These are phyloP conservation scores for Toxicodendron radicans DNA, from an alignment of 345 rosid genomes.

Conservation along the genomic window DNA sequence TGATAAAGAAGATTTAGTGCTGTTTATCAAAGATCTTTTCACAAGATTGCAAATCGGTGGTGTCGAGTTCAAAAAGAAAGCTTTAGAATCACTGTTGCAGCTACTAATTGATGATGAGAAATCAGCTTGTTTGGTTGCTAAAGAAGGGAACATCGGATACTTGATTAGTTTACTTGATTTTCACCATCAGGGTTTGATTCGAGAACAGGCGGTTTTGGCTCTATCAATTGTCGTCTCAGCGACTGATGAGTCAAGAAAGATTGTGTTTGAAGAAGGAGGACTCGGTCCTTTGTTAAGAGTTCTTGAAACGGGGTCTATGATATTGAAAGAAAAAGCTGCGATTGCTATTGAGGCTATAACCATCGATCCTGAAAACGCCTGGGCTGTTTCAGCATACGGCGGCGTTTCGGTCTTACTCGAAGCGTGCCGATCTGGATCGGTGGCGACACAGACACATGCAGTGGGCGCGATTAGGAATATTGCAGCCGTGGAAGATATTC, in stretches of 20 bases:
- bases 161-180: slow-evolving; percentile 63
- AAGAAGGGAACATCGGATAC: slow-evolving; percentile 69
- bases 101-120: slow-evolving; percentile 60
- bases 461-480: slow-evolving; percentile 66
- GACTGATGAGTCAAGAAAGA: slow-evolving; percentile 56
- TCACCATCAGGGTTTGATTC: slow-evolving; percentile 43
- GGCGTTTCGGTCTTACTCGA: slow-evolving; percentile 61
- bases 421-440: slow-evolving; percentile 65
- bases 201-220: slow-evolving; percentile 61
- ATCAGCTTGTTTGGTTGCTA: slow-evolving; percentile 51
- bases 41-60: slow-evolving; percentile 84
- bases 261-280: slow-evolving; percentile 70
- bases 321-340: slow-evolving; percentile 62
- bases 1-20: slow-evolving; percentile 51
- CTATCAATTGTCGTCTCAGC: slow-evolving; percentile 62
- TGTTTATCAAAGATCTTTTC: slow-evolving; percentile 73
- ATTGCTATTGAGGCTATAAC: slow-evolving; percentile 72
- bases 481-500: slow-evolving; percentile 57
- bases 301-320: slow-evolving; percentile 61
- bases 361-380: slow-evolving; percentile 60
- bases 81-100: slow-evolving; percentile 67
- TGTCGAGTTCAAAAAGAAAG: slow-evolving; percentile 68
- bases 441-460: slow-evolving; percentile 45
- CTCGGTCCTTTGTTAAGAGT: slow-evolving; percentile 68
- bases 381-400: slow-evolving; percentile 75